Conservation (phyloP, 306 rosid species). For the Cicer chorassanicum region DNA sequence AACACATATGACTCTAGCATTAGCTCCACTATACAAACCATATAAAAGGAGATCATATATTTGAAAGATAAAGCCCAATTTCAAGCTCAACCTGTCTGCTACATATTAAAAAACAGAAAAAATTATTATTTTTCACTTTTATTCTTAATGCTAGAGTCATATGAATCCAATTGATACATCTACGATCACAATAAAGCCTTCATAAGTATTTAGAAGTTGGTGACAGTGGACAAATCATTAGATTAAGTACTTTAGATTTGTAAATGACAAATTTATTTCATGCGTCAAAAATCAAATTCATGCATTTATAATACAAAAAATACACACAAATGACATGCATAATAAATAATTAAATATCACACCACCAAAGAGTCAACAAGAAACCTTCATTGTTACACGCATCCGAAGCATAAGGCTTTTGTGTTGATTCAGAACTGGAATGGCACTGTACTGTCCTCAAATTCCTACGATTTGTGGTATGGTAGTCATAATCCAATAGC, state of each 20-base stretch:
- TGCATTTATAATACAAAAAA: slow-evolving; percentile 10
- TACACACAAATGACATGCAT: slow-evolving; percentile 30
- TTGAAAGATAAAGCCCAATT: slow-evolving; percentile 7
- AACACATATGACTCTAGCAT: slow-evolving; percentile 31
- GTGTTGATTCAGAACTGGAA: slow-evolving; percentile 50
- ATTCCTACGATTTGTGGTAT: slow-evolving; percentile 55
- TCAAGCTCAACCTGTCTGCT: not conserved
- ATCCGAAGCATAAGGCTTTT: slow-evolving; percentile 49
- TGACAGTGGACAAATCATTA: slow-evolving; percentile 1
- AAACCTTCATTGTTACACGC: slow-evolving; percentile 64
- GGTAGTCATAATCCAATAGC: slow-evolving; percentile 70
- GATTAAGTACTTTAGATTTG: slow-evolving; percentile 21
- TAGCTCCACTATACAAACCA: slow-evolving; percentile 12
- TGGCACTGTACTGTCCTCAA: slow-evolving; percentile 50
- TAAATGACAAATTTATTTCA: slow-evolving; percentile 32
- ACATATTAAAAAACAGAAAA: not conserved
- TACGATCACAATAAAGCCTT: not conserved
- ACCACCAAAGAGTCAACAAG: slow-evolving; percentile 33
- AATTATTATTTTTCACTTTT: slow-evolving; percentile 6
- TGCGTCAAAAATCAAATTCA: slow-evolving; percentile 19
- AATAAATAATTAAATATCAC: slow-evolving; percentile 21
- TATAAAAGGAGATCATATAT: slow-evolving; percentile 6
- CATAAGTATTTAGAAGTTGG: not conserved
- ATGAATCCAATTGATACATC: slow-evolving; percentile 10
- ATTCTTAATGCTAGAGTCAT: slow-evolving; percentile 6